These are phyloP conservation scores for Neoboletus magnificus DNA, from an alignment of 768 basidiomycete species.

Conservation along the genomic window DNA sequence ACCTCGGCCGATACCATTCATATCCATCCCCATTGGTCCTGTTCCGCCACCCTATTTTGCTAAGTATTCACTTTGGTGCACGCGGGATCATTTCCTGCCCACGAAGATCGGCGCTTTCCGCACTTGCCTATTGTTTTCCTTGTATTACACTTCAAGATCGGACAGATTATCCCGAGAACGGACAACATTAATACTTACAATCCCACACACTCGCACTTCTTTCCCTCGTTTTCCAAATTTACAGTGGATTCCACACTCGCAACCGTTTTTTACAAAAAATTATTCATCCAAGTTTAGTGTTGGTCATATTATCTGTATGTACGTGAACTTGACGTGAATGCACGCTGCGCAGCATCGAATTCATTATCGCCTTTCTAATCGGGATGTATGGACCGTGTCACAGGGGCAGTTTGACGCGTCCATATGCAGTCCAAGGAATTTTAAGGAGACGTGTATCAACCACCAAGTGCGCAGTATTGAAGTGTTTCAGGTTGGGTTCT, in stretches of 20 bases:
- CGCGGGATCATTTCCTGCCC: background rate
- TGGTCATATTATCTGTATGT: background rate
- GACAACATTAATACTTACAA: constrained; percentile 5
- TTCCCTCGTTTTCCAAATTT: background rate
- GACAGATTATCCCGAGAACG: constrained; percentile 5
- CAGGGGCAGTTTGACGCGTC: background rate
- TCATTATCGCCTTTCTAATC: background rate
- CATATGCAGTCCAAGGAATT: background rate
- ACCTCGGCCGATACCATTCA: constrained; percentile 1
- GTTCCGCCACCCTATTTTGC: background rate
- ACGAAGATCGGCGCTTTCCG: background rate
- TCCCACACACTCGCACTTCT: background rate
- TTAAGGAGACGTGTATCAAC: background rate
- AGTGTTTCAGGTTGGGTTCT: background rate
- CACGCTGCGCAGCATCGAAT: constrained; percentile 2
- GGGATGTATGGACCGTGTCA: too few relatives aligned
- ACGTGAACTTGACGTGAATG: background rate
- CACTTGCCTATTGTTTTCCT: background rate
- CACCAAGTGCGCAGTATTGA: background rate
- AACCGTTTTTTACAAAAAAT: background rate
- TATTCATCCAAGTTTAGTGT: background rate
- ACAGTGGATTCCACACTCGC: background rate
- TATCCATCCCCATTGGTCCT: background rate
- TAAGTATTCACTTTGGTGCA: background rate
- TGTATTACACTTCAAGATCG: constrained; percentile 1